These are phyloP conservation scores for Persicaria tinctoria DNA, from an alignment of 148 eudicot species.

Conservation along the genomic window DNA sequence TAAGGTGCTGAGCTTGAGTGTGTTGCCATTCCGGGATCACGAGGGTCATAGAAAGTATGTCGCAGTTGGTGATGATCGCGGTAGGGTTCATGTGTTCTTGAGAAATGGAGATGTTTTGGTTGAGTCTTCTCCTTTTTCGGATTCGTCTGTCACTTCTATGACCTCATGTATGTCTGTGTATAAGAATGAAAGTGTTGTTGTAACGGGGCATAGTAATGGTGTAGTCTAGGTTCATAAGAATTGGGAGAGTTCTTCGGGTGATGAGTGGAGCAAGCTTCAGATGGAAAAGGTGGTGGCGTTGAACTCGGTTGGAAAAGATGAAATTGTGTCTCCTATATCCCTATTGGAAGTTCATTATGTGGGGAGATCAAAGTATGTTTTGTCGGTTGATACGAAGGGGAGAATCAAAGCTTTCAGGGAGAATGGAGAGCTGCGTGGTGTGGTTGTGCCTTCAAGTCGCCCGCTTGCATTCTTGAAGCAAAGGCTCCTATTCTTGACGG, in stretches of 20 bases:
- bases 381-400: constrained; percentile 52
- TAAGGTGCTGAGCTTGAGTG: constrained; percentile 46
- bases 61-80: constrained; percentile 70
- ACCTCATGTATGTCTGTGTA: constrained; percentile 56
- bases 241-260: constrained; percentile 54
- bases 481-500: constrained; percentile 76
- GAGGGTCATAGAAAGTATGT: constrained; percentile 84
- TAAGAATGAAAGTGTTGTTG: constrained; percentile 74
- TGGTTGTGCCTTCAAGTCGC: constrained; percentile 52
- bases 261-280: constrained; percentile 47
- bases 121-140: constrained; percentile 40
- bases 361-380: constrained; percentile 68
- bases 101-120: constrained; percentile 61
- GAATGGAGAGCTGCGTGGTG: constrained; percentile 63
- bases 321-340: constrained; percentile 32
- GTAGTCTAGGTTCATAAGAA: constrained; percentile 53
- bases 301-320: constrained; percentile 23
- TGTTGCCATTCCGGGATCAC: constrained; percentile 64
- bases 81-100: constrained; percentile 53
- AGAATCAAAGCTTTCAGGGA: constrained; percentile 62
- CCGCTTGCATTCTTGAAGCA: constrained; percentile 87
- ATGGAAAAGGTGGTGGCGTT: constrained; percentile 38
- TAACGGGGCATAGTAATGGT: constrained; percentile 79
- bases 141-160: constrained; percentile 56
- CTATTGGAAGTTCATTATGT: constrained; percentile 79